A percentile compares a stretch with the other conserved stretches of the same genome.
Conservation (phyloP, 306 rosid species). For the Vigna unguiculata region DNA sequence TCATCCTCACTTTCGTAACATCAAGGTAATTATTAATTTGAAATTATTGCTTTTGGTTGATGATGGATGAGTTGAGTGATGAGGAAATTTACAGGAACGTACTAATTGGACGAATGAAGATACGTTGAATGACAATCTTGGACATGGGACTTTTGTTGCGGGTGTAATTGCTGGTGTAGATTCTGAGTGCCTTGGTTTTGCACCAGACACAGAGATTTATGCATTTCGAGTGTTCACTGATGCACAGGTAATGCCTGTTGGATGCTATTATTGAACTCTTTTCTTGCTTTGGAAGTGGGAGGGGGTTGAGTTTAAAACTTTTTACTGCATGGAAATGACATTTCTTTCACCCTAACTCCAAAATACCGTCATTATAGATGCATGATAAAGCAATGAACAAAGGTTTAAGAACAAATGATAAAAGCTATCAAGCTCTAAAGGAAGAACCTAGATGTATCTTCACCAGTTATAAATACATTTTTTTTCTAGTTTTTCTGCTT, state of each 20-base stretch:
- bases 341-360: conserved; percentile 11
- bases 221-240: conserved; percentile 99
- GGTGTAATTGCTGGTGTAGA: conserved; percentile 94
- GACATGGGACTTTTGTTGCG: conserved; percentile 99
- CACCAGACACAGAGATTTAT: conserved; percentile 97
- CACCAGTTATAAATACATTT: conserved; percentile 9
- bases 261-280: conserved; percentile 36
- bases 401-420: conserved; percentile 12
- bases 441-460: conserved; percentile 24
- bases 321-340: conserved; percentile 22
- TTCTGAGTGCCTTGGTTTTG: conserved; percentile 92
- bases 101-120: conserved; percentile 99
- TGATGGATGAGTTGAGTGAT: conserved; percentile 40
- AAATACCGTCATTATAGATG: conserved; percentile 25
- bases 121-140: conserved; percentile 91
- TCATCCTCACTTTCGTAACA: conserved; percentile 94
- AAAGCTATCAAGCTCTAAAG: conserved; percentile 18
- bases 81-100: conserved; percentile 73
- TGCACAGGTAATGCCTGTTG: conserved; percentile 92
- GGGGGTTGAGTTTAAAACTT: neutral
- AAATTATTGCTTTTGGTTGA: conserved; percentile 1
- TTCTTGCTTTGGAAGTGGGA: conserved; percentile 20
- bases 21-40: conserved; percentile 67
- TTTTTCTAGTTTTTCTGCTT: neutral
- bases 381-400: conserved; percentile 11